Conservation (phyloP, 139 green algal genomes). For the Chlorella ohadii region DNA sequence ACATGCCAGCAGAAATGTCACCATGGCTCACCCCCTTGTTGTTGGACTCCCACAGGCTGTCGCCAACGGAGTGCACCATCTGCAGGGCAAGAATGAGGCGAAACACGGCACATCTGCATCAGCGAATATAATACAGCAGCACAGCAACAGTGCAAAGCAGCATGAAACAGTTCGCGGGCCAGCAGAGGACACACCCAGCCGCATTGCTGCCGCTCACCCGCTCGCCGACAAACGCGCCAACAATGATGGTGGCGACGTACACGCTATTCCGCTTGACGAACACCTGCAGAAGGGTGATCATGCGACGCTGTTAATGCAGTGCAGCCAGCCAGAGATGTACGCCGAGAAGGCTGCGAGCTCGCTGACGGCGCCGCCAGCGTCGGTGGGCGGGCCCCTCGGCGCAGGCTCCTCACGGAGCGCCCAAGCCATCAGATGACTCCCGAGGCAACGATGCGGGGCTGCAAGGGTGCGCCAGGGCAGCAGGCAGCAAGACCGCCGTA, state of each 20-base stretch:
- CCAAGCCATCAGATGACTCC: neutral
- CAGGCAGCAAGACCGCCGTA: neutral
- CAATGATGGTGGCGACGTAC: conserved; percentile 50
- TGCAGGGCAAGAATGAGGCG: conserved; percentile 12
- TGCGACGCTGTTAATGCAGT: no score
- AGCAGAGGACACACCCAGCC: no score
- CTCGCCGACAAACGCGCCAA: conserved; percentile 49
- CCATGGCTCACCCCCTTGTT: conserved; percentile 42
- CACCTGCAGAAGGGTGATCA: conserved; percentile 29
- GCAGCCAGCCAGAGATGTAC: no score
- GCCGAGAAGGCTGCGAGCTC: no score
- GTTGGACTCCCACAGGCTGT: conserved; percentile 54
- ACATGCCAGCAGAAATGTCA: neutral
- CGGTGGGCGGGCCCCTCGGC: neutral
- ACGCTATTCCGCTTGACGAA: conserved; percentile 51
- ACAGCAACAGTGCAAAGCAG: no score
- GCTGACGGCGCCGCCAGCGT: no score
- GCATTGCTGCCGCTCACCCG: conserved; percentile 15
- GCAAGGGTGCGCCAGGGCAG: neutral
- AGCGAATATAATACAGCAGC: no score
- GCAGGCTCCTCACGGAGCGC: neutral
- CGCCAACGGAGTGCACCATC: conserved; percentile 24
- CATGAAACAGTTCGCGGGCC: no score
- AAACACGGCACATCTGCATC: no score
- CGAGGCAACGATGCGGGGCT: neutral